These are phyloP conservation scores for Takashimella koratensis DNA, from an alignment of 1,284 basidiomycete species.

Conservation along the genomic window DNA sequence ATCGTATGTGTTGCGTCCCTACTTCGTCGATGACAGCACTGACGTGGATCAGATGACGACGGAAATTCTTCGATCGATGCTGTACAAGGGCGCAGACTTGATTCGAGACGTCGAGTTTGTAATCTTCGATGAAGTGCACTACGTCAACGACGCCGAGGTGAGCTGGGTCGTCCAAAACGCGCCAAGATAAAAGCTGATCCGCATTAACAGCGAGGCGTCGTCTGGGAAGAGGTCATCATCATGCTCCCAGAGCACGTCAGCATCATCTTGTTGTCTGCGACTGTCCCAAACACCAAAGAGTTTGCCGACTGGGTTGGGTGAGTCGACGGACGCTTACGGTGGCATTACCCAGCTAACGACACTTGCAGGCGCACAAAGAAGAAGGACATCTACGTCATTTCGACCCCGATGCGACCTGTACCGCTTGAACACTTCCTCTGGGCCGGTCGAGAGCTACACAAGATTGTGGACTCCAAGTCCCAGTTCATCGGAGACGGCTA, in stretches of 20 bases:
- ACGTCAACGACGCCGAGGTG: constrained; percentile 98
- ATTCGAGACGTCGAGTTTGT: constrained; percentile 99
- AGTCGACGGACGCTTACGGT: constrained; percentile 32
- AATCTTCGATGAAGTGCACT: constrained; percentile 99
- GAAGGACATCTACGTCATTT: constrained; percentile 99
- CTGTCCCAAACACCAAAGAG: constrained; percentile 96
- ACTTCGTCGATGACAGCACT: constrained; percentile 1
- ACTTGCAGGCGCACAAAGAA: constrained; percentile 87
- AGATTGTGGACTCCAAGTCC: constrained; percentile 83
- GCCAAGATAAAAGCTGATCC: constrained; percentile 10
- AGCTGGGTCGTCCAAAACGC: constrained; percentile 17
- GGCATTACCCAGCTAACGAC: constrained; percentile 2
- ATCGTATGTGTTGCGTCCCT: constrained; percentile 54
- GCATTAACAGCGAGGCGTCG: constrained; percentile 93
- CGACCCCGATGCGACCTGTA: constrained; percentile 91
- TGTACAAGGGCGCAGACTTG: constrained; percentile 96
- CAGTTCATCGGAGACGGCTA: constrained; percentile 75
- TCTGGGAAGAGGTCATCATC: constrained; percentile 99
- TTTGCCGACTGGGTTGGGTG: constrained; percentile 99
- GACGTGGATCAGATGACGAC: constrained; percentile 83
- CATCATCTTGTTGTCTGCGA: constrained; percentile 94
- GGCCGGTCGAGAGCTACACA: constrained; percentile 84
- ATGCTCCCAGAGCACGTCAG: constrained; percentile 96
- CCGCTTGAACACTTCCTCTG: constrained; percentile 97
- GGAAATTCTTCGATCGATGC: constrained; percentile 98